Base-by-base conservation (phyloP, 1,139 yeast genomes). In the Suhomyces guaymorum region DNA sequence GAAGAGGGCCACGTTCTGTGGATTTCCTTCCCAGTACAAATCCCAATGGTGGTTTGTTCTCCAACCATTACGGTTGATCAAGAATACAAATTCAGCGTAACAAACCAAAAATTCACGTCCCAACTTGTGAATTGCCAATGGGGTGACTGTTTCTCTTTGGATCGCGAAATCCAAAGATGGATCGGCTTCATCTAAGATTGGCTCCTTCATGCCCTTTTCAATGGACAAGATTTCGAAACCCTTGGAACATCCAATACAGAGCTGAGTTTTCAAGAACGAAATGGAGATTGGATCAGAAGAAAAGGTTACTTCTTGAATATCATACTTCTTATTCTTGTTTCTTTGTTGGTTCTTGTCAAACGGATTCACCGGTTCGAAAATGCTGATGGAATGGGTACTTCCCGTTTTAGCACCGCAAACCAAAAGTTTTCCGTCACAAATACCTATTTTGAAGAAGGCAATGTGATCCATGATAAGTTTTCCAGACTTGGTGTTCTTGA, bases 101-200 rank as follows among this genome's bases (percentile, higher is more conserved):
- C 90, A 82, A 41, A 92, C 73, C 52, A 92, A 65, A 56, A 92
- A 90, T 63, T 90, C 94, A 40, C 83, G 81, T 43, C 94, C 94
- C 42, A 92, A 78, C 40, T 96, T 75, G 59, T 90, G 95, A 43
- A 92, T 89, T 4, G 95, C 90, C 57, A 89, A 78, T 16, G 98
- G 98, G 47, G 87, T 86, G 39, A 92, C 75, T 9, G 57, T 51
- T 60, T 87, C 96, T 43, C 84, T 78, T 47, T 86, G 85, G 26
- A 86, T 81, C n/a, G 95, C 97, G 68, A 92, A 92, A 55, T 92
- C 98, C 38, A 92, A 70, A 20, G 97, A 88, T 0, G 97, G 94
- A 57, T 92, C 98, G 1, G 97, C 97, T 25, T 95, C 96, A 61
- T 90, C 97, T 49, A 90, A 69, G 35, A 90, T 73, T 7, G 85